phyloP scores from a whole-genome alignment of 139 green algal genomes.

The Nannochloris sp. region DNA sequence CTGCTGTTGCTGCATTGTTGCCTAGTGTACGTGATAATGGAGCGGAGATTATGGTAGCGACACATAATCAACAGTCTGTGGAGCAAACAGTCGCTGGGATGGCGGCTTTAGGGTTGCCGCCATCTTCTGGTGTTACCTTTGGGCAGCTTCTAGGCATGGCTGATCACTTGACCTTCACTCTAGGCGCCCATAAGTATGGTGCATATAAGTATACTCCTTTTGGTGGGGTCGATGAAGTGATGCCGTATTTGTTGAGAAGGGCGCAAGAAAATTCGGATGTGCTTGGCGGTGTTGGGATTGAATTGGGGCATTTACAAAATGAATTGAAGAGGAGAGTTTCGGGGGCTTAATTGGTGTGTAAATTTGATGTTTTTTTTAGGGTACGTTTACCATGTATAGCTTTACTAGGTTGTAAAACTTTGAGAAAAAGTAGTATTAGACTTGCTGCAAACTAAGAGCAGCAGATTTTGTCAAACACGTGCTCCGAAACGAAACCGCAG shows the following conservation, averaged over 20 bases:
- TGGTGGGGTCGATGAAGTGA: conserved; percentile 58
- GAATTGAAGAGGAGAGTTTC: conserved; percentile 14
- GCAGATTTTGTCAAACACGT: too few species aligned
- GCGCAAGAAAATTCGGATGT: conserved; percentile 68
- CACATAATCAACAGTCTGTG: conserved; percentile 66
- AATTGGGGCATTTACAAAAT: conserved; percentile 7
- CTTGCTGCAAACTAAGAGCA: too few species aligned
- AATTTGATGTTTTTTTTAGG: background rate
- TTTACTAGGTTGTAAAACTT: too few species aligned
- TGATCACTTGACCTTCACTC: conserved; percentile 72
- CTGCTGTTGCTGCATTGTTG: conserved; percentile 32
- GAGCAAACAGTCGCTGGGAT: conserved; percentile 57
- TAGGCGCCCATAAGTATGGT: conserved; percentile 48
- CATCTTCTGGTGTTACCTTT: conserved; percentile 64
- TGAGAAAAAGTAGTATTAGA: too few species aligned
- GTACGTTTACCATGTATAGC: too few species aligned
- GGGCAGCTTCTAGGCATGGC: conserved; percentile 88
- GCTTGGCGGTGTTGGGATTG: conserved; percentile 26
- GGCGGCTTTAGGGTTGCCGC: conserved; percentile 41
- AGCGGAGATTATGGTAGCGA: conserved; percentile 62
- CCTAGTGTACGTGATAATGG: conserved; percentile 19
- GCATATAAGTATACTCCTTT: conserved; percentile 81
- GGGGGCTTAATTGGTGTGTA: background rate
- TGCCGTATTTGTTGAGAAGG: conserved; percentile 68
- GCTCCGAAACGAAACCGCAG: too few species aligned